Base-by-base conservation (phyloP, 192 early-diverging fungal genomes). In the Backusella macrospora region DNA sequence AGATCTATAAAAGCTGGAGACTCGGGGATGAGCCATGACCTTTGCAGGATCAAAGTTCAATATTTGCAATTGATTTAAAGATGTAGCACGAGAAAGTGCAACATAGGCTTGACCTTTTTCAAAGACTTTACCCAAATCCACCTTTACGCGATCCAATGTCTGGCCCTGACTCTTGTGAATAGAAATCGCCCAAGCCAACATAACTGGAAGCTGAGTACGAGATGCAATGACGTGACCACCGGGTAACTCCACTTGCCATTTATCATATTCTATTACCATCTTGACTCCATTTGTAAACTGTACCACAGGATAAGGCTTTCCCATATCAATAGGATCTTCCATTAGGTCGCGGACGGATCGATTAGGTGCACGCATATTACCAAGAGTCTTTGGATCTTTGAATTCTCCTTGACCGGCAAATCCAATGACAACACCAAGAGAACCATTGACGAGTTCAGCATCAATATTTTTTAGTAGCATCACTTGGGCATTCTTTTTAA, bases 111-210 rank as follows among this genome's bases (percentile, higher is more conserved):
- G 92, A 3, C 94, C 94, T 70, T 89, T 89, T 70, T 94, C 93
- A 89, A 96, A 96, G 3, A 91, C 86, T 49, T 83, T 84, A 16
- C 87, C 84, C 40, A 96, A 78, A 78, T 96, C 92, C 42, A 96
- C 92, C 37, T 84, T 73, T 18, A 93, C 86, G 26, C 89, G 83
- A 38, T 93, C 91, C 15, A 96, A 83, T 6, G 94, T 94, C 81
- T 95, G 94, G 2, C 94, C 94, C 75, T 96, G 94, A 72, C 88
- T 89, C 77, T 96, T 96, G 74, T 96, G 94, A 62, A 96, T 94
- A 40, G 92, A 93, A 72, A 95, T 79, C 4, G 93, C 93, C 94
- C 94, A 96, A 6, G 94, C 93, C 34, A 94, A 77, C 23, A 91
- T 84, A n/a, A 96, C 65, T 6, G 94, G 94, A 37, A 94, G 71